phyloP scores from a whole-genome alignment of 129 eudicot genomes.

The Arctium minus region DNA sequence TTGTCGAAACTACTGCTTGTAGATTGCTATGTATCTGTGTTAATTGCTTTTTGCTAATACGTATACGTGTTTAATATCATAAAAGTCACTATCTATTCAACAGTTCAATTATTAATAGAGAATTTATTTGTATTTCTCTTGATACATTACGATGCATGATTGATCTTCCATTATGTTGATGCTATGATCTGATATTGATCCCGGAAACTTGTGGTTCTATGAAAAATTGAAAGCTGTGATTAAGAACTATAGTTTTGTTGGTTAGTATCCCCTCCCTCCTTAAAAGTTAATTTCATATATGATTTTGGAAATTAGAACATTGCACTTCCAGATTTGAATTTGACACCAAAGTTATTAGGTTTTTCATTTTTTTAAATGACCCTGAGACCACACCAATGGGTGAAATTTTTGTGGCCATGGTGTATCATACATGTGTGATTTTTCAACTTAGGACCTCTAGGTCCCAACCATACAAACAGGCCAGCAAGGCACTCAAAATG shows the following conservation, averaged over 20 bases:
- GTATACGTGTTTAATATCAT: too few relatives aligned
- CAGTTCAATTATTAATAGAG: too few relatives aligned
- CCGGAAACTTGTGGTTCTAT: not conserved
- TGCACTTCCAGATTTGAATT: not conserved
- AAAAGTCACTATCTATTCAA: too few relatives aligned
- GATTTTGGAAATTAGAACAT: not conserved
- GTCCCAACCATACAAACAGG: not conserved
- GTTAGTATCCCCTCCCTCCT: not conserved
- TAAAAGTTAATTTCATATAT: not conserved
- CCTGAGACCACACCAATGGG: not conserved
- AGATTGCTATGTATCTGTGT: too few relatives aligned
- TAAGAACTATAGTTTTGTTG: slow-evolving; percentile 4
- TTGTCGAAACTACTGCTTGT: too few relatives aligned
- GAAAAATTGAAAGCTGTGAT: not conserved
- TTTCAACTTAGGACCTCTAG: not conserved
- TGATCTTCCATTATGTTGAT: slow-evolving; percentile 5
- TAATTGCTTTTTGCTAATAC: too few relatives aligned
- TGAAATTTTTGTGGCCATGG: not conserved
- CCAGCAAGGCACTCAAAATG: not conserved
- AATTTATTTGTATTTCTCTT: not conserved
- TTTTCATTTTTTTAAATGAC: not conserved
- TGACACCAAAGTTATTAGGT: not conserved
- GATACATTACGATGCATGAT: not conserved
- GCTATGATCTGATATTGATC: not conserved
- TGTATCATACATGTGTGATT: not conserved